phyloP scores from a whole-genome alignment of 345 rosid species.

The Carallia pectinifolia region DNA sequence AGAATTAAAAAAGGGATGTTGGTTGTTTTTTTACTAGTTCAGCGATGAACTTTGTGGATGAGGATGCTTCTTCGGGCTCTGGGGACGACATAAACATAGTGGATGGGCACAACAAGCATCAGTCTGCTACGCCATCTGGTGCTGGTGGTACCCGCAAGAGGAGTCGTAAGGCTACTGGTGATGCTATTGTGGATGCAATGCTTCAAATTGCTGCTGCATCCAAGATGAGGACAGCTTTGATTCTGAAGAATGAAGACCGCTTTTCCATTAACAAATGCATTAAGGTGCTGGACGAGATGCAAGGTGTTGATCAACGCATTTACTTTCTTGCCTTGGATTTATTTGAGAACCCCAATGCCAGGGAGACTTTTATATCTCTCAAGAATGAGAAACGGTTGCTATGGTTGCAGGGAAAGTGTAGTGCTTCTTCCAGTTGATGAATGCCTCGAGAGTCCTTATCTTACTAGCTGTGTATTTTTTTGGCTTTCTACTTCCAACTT shows the following conservation, averaged over 20 bases:
- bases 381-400: slow-evolving; percentile 66
- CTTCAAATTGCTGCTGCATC: slow-evolving; percentile 86
- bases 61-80: slow-evolving; percentile 57
- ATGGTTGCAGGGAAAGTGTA: slow-evolving; percentile 71
- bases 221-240: slow-evolving; percentile 69
- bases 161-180: slow-evolving; percentile 70
- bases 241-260: slow-evolving; percentile 60
- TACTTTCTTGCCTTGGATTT: slow-evolving; percentile 75
- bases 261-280: slow-evolving; percentile 89
- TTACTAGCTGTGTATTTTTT: slow-evolving; percentile 13
- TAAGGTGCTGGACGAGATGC: slow-evolving; percentile 68
- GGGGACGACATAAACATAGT: slow-evolving; percentile 51
- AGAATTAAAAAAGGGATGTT: slow-evolving; percentile 8
- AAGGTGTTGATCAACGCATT: slow-evolving; percentile 63
- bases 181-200: slow-evolving; percentile 89
- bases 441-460: background rate
- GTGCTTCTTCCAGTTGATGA: slow-evolving; percentile 34
- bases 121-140: slow-evolving; percentile 35
- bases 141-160: slow-evolving; percentile 60
- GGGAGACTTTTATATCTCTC: slow-evolving; percentile 69
- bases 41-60: slow-evolving; percentile 43
- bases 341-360: slow-evolving; percentile 62
- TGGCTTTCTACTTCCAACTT: slow-evolving; percentile 1
- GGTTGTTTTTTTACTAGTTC: slow-evolving; percentile 29
- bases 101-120: slow-evolving; percentile 61